Evolutionary conservation across 2,329 filamentous ascomycete genomes (phyloP).

Genomic region (Aureobasidium uvarum): DNA sequence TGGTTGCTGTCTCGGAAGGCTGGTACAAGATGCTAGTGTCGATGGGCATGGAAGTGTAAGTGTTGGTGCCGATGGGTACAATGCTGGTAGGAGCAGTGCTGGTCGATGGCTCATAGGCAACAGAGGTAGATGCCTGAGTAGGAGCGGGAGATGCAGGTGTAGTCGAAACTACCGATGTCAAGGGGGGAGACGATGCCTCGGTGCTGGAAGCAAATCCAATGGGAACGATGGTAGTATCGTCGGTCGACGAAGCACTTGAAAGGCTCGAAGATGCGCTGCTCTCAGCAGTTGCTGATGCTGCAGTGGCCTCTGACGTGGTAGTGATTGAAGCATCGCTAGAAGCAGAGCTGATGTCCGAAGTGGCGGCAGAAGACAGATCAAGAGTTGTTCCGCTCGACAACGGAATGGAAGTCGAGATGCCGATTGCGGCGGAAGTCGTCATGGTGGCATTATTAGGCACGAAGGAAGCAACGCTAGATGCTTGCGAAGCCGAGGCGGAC

Average conservation of each 20-base stretch:
- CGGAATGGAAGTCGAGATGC: constrained; percentile 20
- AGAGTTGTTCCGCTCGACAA: constrained; percentile 12
- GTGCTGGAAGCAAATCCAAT: constrained; percentile 14
- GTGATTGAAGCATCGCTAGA: constrained; percentile 10
- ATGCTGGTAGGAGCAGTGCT: constrained; percentile 43
- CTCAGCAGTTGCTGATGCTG: constrained; percentile 9
- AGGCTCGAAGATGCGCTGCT: constrained; percentile 10
- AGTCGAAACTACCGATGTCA: constrained; percentile 12
- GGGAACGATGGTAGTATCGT: background rate
- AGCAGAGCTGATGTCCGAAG: background rate
- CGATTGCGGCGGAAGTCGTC: constrained; percentile 1
- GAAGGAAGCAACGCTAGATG: constrained; percentile 22
- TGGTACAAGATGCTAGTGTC: constrained; percentile 63
- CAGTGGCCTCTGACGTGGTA: constrained; percentile 11
- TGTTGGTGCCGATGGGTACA: constrained; percentile 49
- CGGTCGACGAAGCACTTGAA: constrained; percentile 9
- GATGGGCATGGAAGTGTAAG: constrained; percentile 50
- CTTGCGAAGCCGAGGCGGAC: constrained; percentile 15
- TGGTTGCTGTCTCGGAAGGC: constrained; percentile 41
- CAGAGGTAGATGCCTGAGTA: constrained; percentile 28
- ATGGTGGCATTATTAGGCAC: constrained; percentile 15
- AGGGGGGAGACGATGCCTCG: constrained; percentile 9
- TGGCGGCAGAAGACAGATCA: constrained; percentile 7
- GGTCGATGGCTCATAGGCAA: constrained; percentile 34
- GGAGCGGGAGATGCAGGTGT: constrained; percentile 20